These are phyloP conservation scores for Liriodendron chinense DNA, from an alignment of 164 flowering plant genomes.

Conservation along the genomic window DNA sequence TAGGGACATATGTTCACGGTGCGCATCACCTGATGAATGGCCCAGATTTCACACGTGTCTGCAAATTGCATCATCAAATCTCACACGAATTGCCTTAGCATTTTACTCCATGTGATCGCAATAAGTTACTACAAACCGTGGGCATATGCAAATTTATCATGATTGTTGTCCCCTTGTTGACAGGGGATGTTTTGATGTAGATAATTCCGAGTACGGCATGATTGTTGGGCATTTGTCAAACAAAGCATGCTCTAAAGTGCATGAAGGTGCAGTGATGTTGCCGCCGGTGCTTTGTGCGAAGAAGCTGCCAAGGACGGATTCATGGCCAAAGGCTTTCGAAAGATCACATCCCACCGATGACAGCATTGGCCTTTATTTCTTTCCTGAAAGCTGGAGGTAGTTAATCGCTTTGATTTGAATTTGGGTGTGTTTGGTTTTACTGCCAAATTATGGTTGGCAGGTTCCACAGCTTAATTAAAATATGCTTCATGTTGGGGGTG, in stretches of 20 bases:
- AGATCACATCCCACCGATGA: constrained; percentile 37
- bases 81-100: too few relatives aligned
- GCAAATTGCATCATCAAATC: too few relatives aligned
- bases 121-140: too few relatives aligned
- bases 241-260: constrained; percentile 40
- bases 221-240: constrained; percentile 52
- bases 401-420: not conserved
- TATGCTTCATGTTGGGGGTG: too few relatives aligned
- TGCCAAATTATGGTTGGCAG: too few relatives aligned
- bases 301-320: constrained; percentile 26
- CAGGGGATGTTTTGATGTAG: constrained; percentile 43
- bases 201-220: constrained; percentile 9
- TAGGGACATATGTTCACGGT: too few relatives aligned
- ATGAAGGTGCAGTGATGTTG: constrained; percentile 30
- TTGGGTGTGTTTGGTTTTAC: too few relatives aligned
- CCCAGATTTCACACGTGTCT: too few relatives aligned
- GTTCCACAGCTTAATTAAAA: too few relatives aligned
- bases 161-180: not conserved
- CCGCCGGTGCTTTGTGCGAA: constrained; percentile 28
- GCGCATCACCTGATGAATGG: too few relatives aligned
- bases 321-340: constrained; percentile 52
- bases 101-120: too few relatives aligned
- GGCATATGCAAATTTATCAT: too few relatives aligned
- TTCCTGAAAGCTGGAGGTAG: constrained; percentile 45
- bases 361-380: constrained; percentile 54